Evolutionary conservation across 768 basidiomycete genomes (phyloP).

Genomic region (Pleurotus ostreatus): DNA sequence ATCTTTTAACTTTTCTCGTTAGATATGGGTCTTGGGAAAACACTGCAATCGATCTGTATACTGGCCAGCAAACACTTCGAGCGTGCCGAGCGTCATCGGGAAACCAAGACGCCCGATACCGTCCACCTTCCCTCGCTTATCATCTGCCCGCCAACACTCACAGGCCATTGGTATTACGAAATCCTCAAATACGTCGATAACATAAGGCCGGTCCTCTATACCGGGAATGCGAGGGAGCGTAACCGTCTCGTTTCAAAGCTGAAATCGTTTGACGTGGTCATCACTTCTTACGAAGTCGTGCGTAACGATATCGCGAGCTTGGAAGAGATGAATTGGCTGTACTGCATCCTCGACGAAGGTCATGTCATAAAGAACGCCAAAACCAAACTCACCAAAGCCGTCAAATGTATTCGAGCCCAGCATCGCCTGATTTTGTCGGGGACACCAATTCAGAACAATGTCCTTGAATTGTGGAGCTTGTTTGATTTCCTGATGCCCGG

Average conservation of each 20-base stretch:
- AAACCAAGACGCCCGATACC: slow-evolving; percentile 67
- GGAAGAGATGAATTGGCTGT: slow-evolving; percentile 79
- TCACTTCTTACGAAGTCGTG: slow-evolving; percentile 97
- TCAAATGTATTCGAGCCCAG: slow-evolving; percentile 85
- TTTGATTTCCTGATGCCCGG: slow-evolving; percentile 99
- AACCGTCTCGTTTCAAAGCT: slow-evolving; percentile 62
- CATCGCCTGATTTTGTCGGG: slow-evolving; percentile 95
- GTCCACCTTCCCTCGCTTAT: slow-evolving; percentile 92
- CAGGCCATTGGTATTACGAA: slow-evolving; percentile 99
- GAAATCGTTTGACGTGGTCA: slow-evolving; percentile 78
- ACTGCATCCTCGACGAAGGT: slow-evolving; percentile 96
- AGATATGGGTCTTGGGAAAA: slow-evolving; percentile 99
- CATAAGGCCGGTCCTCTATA: slow-evolving; percentile 82
- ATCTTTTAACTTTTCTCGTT: not conserved
- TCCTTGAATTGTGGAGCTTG: slow-evolving; percentile 95
- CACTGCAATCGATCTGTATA: slow-evolving; percentile 96
- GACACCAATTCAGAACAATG: slow-evolving; percentile 99
- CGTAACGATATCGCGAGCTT: slow-evolving; percentile 87
- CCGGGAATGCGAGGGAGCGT: slow-evolving; percentile 83
- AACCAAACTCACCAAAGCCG: slow-evolving; percentile 95
- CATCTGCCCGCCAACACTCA: slow-evolving; percentile 94
- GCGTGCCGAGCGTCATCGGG: slow-evolving; percentile 62
- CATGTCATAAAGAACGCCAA: slow-evolving; percentile 99
- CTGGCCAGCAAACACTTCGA: slow-evolving; percentile 92
- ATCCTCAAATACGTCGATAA: slow-evolving; percentile 88